phyloP scores from a whole-genome alignment of 148 eudicot species.

The Camellia granthamiana region DNA sequence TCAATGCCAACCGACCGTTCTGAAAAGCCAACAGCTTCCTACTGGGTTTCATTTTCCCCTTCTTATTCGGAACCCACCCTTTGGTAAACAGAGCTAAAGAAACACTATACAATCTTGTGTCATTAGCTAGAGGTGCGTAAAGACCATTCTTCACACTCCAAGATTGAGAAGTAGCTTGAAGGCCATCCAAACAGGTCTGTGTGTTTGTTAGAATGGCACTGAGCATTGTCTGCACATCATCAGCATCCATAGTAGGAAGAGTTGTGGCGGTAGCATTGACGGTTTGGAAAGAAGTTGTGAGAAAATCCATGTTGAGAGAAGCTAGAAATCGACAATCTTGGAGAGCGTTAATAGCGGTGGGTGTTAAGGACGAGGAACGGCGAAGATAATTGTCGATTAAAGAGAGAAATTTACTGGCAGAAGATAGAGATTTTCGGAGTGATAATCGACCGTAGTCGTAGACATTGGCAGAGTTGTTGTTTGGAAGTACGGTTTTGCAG shows the following conservation, averaged over 20 bases:
- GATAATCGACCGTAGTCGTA: conserved; percentile 69
- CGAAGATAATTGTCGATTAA: conserved; percentile 49
- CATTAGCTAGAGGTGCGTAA: conserved; percentile 42
- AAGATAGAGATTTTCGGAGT: conserved; percentile 50
- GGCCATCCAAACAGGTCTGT: conserved; percentile 77
- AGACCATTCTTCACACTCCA: conserved; percentile 50
- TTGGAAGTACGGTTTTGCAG: conserved; percentile 51
- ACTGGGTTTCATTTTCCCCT: background rate
- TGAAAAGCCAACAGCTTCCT: conserved; percentile 23
- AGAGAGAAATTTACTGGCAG: conserved; percentile 43
- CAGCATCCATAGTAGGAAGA: conserved; percentile 34
- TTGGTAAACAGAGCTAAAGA: conserved; percentile 58
- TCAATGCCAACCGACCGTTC: conserved; percentile 36
- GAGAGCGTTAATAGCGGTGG: conserved; percentile 45
- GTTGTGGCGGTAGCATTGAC: conserved; percentile 29
- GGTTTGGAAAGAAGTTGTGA: conserved; percentile 31
- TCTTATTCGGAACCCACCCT: conserved; percentile 56
- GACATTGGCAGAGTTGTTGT: conserved; percentile 40
- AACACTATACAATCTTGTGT: conserved; percentile 56
- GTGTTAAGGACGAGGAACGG: conserved; percentile 19
- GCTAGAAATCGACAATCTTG: conserved; percentile 55
- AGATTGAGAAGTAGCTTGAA: conserved; percentile 40
- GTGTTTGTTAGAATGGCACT: conserved; percentile 73
- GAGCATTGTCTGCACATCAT: conserved; percentile 61
- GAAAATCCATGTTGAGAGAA: conserved; percentile 44